Conservation (phyloP, 2,329 filamentous ascomycete genomes). For the Fusarium verticillioides region DNA sequence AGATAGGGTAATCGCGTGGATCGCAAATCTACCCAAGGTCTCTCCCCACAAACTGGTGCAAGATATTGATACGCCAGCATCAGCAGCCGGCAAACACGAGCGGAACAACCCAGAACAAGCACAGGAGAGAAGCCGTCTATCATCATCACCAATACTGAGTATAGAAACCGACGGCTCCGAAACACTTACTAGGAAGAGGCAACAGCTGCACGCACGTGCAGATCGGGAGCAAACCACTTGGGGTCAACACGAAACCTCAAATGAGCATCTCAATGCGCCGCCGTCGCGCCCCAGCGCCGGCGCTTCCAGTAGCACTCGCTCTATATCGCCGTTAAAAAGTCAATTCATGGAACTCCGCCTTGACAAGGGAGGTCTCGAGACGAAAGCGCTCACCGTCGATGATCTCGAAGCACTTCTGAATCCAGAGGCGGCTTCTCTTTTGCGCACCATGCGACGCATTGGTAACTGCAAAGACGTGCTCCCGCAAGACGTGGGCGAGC, state of each 20-base stretch:
- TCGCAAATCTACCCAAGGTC: neutral
- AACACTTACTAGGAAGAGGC: neutral
- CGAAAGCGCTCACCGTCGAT: neutral
- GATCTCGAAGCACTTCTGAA: neutral
- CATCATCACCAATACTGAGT: accelerated
- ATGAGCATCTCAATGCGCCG: accelerated
- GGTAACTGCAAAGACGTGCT: neutral
- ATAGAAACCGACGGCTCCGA: accelerated
- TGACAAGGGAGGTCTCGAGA: neutral
- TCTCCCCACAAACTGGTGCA: neutral
- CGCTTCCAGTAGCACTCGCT: neutral
- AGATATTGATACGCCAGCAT: neutral
- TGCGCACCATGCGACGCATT: neutral
- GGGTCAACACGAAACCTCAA: neutral
- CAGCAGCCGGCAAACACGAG: neutral
- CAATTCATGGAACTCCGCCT: neutral
- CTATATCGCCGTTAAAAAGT: accelerated
- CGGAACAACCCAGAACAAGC: neutral
- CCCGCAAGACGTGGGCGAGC: neutral
- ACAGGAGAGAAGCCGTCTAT: neutral
- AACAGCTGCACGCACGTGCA: accelerated
- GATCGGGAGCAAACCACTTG: neutral
- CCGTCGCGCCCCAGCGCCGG: accelerated
- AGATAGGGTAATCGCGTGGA: neutral
- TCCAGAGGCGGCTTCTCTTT: neutral